Conservation (phyloP, 164 flowering plant genomes). For the Tinospora cordifolia region DNA sequence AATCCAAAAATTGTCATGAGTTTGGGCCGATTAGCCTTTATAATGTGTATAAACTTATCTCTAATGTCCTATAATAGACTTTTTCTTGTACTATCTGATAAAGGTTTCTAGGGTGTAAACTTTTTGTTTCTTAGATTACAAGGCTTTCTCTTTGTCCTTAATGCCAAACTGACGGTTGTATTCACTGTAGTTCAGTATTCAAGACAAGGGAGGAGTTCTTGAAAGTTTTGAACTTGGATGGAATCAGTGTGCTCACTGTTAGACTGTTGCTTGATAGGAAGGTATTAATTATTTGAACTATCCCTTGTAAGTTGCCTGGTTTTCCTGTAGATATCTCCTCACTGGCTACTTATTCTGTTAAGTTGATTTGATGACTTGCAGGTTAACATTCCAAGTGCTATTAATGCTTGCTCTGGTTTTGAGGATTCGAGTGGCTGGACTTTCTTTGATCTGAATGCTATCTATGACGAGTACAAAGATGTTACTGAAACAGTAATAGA, state of each 20-base stretch:
- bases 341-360: background rate
- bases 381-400: conserved; percentile 44
- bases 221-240: conserved; percentile 41
- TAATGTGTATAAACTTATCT: too few species aligned
- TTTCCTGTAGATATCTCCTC: background rate
- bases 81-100: background rate
- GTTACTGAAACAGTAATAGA: conserved; percentile 36
- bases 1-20: too few species aligned
- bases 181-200: conserved; percentile 46
- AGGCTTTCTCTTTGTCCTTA: too few species aligned
- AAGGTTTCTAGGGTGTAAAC: background rate
- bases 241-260: conserved; percentile 40
- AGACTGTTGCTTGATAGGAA: conserved; percentile 45
- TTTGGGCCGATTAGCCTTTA: too few species aligned
- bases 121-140: background rate
- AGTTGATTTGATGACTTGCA: conserved; percentile 15
- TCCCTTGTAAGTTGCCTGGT: background rate
- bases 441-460: conserved; percentile 54
- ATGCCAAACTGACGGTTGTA: conserved; percentile 16
- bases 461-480: conserved; percentile 46
- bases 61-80: background rate
- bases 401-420: conserved; percentile 44
- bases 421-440: conserved; percentile 51
- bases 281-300: conserved; percentile 21
- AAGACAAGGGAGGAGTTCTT: conserved; percentile 47